Percentiles rank a stretch among this genome's conserved stretches.
These are phyloP conservation scores for Tubosaeta brunneosetosa DNA, from an alignment of 768 basidiomycete genomes.

Conservation along the genomic window DNA sequence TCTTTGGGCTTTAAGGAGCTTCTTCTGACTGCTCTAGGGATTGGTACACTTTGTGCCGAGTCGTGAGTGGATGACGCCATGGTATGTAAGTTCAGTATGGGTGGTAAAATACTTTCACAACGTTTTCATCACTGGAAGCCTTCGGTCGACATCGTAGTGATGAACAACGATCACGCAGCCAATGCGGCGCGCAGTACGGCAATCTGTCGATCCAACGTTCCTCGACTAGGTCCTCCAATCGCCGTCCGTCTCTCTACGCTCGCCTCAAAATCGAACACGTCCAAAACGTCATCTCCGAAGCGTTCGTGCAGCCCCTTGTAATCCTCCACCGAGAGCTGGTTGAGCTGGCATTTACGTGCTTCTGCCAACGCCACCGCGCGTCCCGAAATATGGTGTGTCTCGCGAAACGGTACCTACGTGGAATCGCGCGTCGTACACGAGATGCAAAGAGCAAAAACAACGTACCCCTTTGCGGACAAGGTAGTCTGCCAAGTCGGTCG, in stretches of 20 bases:
- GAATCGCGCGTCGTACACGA: neutral
- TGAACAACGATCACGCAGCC: constrained; percentile 18
- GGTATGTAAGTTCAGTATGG: too few species aligned
- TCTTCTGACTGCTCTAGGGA: too few species aligned
- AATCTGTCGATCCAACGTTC: constrained; percentile 85
- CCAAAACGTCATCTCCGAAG: constrained; percentile 77
- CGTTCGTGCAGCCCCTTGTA: constrained; percentile 69
- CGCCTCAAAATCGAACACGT: constrained; percentile 92
- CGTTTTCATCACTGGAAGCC: too few species aligned
- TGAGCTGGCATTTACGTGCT: constrained; percentile 70
- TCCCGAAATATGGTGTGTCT: constrained; percentile 97
- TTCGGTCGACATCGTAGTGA: too few species aligned
- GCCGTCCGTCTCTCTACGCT: constrained; percentile 90
- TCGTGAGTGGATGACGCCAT: too few species aligned
- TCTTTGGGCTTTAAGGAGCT: too few species aligned
- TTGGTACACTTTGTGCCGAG: too few species aligned
- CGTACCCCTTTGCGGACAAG: constrained; percentile 96
- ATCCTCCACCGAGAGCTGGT: constrained; percentile 75
- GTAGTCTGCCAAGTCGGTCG: constrained; percentile 98
- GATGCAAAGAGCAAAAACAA: constrained; percentile 13
- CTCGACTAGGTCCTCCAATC: constrained; percentile 85
- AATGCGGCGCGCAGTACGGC: constrained; percentile 63
- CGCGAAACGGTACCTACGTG: constrained; percentile 88
- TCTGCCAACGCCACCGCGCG: constrained; percentile 95
- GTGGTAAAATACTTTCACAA: too few species aligned